A percentile compares a stretch with the other conserved stretches of the same genome.
phyloP scores from a whole-genome alignment of 2,329 filamentous ascomycete genomes.

The Aspergillus awamori region DNA sequence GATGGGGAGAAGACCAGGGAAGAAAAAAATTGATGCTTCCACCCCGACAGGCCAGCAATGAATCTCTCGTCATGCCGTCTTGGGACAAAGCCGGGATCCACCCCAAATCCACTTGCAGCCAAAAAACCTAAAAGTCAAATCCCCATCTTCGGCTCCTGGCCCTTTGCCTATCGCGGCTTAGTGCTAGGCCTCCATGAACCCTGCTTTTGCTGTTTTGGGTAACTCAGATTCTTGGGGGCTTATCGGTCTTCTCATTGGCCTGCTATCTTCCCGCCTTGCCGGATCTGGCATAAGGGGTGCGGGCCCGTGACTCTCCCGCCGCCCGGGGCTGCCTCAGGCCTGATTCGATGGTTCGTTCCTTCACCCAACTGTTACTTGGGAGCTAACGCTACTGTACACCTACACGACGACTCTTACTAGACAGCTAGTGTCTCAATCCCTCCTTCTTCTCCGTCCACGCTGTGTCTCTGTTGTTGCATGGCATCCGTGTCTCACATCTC shows the following conservation, averaged over 20 bases:
- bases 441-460: neutral
- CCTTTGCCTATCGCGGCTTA: constrained; percentile 16
- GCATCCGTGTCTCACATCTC: neutral
- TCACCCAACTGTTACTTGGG: neutral
- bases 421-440: neutral
- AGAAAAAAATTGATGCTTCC: neutral
- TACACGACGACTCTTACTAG: neutral
- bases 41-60: neutral
- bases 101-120: constrained; percentile 6
- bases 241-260: neutral
- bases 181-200: constrained; percentile 4
- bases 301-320: neutral
- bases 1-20: too few species aligned
- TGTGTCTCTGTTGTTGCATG: neutral
- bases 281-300: constrained; percentile 6
- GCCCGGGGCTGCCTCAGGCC: neutral
- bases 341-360: neutral
- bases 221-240: constrained; percentile 21
- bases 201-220: constrained; percentile 29
- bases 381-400: too few species aligned
- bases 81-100: constrained; percentile 16
- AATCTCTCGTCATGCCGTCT: constrained; percentile 24
- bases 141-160: constrained; percentile 10
- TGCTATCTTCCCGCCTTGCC: neutral
- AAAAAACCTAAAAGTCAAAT: constrained; percentile 22